phyloP scores from a whole-genome alignment of 2,329 filamentous ascomycete genomes.

The Talaromyces islandicus region DNA sequence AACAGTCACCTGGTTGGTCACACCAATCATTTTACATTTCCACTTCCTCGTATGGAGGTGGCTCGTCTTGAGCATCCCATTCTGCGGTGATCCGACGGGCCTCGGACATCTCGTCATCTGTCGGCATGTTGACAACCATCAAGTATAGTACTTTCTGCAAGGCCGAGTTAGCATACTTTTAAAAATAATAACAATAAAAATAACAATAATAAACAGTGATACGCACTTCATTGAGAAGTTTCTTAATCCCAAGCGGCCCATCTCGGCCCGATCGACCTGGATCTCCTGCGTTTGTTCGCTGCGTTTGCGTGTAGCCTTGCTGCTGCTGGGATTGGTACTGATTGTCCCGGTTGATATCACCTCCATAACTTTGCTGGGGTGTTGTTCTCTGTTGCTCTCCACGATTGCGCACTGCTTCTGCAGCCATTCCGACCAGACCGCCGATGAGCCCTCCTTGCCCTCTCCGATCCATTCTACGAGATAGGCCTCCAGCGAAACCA shows the following conservation, averaged over 20 bases:
- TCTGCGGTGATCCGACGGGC: neutral
- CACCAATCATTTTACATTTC: neutral
- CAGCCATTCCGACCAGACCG: neutral
- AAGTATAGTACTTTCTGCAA: constrained; percentile 44
- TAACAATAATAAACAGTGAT: neutral
- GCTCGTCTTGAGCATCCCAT: neutral
- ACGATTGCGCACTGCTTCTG: constrained; percentile 1
- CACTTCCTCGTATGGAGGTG: neutral
- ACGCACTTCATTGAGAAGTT: neutral
- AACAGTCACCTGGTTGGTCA: neutral
- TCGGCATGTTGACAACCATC: constrained; percentile 48
- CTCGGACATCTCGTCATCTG: constrained; percentile 34
- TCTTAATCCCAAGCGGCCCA: neutral
- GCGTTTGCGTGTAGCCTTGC: neutral
- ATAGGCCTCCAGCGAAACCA: neutral
- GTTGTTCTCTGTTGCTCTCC: neutral
- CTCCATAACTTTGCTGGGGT: neutral
- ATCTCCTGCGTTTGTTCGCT: neutral
- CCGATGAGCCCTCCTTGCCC: neutral
- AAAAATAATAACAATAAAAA: no score
- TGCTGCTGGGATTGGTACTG: neutral
- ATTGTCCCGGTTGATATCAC: no score
- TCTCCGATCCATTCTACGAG: neutral
- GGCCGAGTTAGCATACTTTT: neutral
- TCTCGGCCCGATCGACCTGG: neutral